Conservation (phyloP, 805 yeast species). For the Saccharomycopsis vini region DNA sequence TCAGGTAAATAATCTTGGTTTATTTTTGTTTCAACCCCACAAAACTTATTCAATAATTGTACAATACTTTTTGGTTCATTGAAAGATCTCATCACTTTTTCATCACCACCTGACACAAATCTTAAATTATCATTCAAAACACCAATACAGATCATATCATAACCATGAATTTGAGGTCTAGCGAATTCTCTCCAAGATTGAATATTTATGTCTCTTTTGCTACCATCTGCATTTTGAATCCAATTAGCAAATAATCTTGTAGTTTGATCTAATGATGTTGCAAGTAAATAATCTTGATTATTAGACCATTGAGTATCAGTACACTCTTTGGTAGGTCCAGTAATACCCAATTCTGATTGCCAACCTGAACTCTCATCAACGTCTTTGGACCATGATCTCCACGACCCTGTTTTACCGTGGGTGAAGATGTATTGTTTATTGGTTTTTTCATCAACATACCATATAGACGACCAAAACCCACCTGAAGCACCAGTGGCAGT, state of each 20-base stretch:
- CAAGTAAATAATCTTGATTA: constrained; percentile 54
- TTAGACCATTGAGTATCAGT: constrained; percentile 75
- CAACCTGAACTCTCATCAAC: constrained; percentile 37
- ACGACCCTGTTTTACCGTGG: constrained; percentile 87
- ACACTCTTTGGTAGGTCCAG: constrained; percentile 68
- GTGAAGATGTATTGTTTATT: constrained; percentile 53
- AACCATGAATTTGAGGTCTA: constrained; percentile 97
- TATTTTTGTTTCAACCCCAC: constrained; percentile 31
- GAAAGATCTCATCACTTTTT: constrained; percentile 81
- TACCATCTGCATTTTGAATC: constrained; percentile 25
- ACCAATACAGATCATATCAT: constrained; percentile 81
- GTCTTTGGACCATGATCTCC: constrained; percentile 59
- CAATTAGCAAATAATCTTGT: constrained; percentile 74
- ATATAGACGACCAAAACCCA: constrained; percentile 59
- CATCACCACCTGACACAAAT: constrained; percentile 94
- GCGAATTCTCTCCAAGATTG: constrained; percentile 83
- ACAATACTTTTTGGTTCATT: constrained; percentile 80
- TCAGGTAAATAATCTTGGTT: constrained; percentile 48
- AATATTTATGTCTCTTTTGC: constrained; percentile 26
- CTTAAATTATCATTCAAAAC: constrained; percentile 40
- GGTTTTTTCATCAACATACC: constrained; percentile 43
- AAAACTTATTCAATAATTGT: constrained; percentile 44
- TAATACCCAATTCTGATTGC: constrained; percentile 40
- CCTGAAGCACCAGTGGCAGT: constrained; percentile 95
- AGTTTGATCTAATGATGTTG: constrained; percentile 90